A percentile compares a stretch with the other conserved stretches of the same genome.
Conservation (phyloP, 257 asterid species). For the Plantago elongata region DNA sequence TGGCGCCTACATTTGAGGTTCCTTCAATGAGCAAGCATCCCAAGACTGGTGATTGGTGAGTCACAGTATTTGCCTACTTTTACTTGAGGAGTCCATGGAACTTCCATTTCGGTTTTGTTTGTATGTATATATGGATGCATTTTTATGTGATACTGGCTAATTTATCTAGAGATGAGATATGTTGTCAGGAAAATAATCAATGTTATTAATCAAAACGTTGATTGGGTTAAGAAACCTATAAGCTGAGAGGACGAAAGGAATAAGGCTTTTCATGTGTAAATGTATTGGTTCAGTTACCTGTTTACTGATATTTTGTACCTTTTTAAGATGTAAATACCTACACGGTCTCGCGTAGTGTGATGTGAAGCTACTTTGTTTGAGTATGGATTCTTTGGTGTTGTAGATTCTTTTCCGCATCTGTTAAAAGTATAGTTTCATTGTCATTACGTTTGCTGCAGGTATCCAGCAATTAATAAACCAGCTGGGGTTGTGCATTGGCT, state of each 20-base stretch:
- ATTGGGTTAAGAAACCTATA: too few relatives aligned
- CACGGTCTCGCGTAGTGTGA: too few relatives aligned
- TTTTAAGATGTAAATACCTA: background rate
- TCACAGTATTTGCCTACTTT: background rate
- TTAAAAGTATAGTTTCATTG: background rate
- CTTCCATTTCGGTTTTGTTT: too few relatives aligned
- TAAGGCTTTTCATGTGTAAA: too few relatives aligned
- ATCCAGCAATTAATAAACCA: slow-evolving; percentile 96
- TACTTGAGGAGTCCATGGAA: background rate
- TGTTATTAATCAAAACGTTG: too few relatives aligned
- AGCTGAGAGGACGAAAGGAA: too few relatives aligned
- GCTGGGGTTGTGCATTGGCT: slow-evolving; percentile 98
- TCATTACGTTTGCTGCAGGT: slow-evolving; percentile 42
- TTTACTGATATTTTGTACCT: background rate
- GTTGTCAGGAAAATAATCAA: too few relatives aligned
- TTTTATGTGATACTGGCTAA: too few relatives aligned
- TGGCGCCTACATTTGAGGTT: slow-evolving; percentile 94
- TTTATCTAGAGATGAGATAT: too few relatives aligned
- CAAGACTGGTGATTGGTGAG: slow-evolving; percentile 87
- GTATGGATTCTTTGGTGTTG: background rate
- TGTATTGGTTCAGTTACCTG: background rate
- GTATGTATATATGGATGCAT: too few relatives aligned
- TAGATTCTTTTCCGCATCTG: background rate
- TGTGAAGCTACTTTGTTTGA: background rate
- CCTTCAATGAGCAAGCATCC: slow-evolving; percentile 88